Base-by-base conservation (phyloP, 208 protist genomes). In the Sergeia podlipaevii region DNA sequence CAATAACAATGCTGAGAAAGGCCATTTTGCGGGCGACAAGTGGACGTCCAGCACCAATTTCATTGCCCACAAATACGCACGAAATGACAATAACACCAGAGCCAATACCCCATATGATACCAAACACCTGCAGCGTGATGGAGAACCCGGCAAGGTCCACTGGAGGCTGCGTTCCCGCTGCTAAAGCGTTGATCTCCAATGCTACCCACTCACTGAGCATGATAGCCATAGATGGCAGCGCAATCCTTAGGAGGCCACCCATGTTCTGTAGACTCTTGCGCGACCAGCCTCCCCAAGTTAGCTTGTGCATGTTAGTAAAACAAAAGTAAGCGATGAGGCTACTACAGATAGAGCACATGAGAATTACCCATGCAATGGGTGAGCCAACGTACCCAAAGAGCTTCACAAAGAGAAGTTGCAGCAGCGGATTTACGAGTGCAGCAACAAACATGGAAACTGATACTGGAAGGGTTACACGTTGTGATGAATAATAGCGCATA, bases 141-240 rank as follows among this genome's bases (percentile, higher is more conserved):
- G 74, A 77, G 74, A 78, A 93, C 18, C 77, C 86, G 0, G 77
- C 86, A 27, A 93, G 74, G 39, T 89, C 77, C n/a, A 57, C 60
- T 1, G 70, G 39, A 2, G 69, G 32, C 15, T 77, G 77, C 63
- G 88, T 91, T 27, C 82, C 82, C 5, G 72, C 73, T 0, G 73
- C 82, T 30, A 89, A 55, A 21, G 58, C 66, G 60, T 88, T 88
- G 27, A 93, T 59, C 57, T 93, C 86, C 7, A 93, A 48, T 42
- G 74, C 77, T 1, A 90, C 82, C 86, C 86, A 93, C 65, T 93
- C 80, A 43, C 78, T 85, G 46, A 93, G 56, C 81, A 89, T 91
- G 45, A 93, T 74, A 49, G 72, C 82, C 80, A 93, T 87, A 0
- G 86, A 93, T 11, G 86, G 82, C n/a, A 91, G 33, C 26, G 86